Evolutionary conservation across 2,329 filamentous ascomycete genomes (phyloP).

Genomic region (Colletotrichum endophyticum): DNA sequence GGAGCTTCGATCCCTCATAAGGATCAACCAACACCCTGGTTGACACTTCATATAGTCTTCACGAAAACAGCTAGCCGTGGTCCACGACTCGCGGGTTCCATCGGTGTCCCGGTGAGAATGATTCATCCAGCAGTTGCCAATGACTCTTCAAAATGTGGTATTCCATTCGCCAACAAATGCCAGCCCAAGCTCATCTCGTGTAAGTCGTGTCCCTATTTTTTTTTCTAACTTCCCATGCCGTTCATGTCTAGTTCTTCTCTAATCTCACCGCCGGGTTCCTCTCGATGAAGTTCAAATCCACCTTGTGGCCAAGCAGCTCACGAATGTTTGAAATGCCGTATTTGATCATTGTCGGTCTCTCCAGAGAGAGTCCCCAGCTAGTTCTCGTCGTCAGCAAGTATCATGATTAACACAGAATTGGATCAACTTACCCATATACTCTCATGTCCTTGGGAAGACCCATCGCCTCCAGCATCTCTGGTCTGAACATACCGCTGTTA

Average conservation of each 20-base stretch:
- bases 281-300: constrained; percentile 92
- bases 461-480: constrained; percentile 97
- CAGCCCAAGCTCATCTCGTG: constrained; percentile 15
- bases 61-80: neutral
- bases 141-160: constrained; percentile 13
- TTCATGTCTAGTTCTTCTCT: constrained; percentile 72
- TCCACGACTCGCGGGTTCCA: neutral
- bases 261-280: constrained; percentile 88
- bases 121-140: neutral
- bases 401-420: neutral
- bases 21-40: constrained; percentile 5
- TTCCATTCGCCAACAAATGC: constrained; percentile 21
- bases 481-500: constrained; percentile 98
- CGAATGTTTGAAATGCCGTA: constrained; percentile 89
- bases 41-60: neutral
- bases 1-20: neutral
- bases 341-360: constrained; percentile 98
- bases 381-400: neutral
- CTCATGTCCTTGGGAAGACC: constrained; percentile 89
- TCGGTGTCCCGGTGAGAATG: neutral
- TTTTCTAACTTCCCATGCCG: neutral
- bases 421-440: constrained; percentile 73
- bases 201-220: constrained; percentile 11
- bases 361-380: constrained; percentile 75
- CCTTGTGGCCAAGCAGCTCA: constrained; percentile 92